Conservation (phyloP, 2,329 filamentous ascomycete genomes). For the Rhynchosporium agropyri region DNA sequence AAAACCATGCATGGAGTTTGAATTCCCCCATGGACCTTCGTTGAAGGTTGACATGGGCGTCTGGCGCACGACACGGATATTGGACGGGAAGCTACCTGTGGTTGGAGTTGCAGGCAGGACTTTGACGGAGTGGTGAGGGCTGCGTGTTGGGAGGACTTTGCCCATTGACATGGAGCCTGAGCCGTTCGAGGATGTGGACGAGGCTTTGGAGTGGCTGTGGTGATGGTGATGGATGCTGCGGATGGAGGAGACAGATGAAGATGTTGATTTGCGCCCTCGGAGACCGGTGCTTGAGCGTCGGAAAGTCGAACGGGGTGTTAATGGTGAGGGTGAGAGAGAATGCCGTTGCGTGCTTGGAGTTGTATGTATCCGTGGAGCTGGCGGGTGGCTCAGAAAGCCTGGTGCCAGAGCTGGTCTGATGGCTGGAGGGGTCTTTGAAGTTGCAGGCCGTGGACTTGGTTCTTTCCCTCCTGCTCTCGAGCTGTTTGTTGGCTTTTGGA, state of each 20-base stretch:
- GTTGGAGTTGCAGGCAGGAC: slow-evolving; percentile 91
- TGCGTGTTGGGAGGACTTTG: slow-evolving; percentile 67
- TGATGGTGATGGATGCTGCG: slow-evolving; percentile 86
- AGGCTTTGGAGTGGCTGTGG: slow-evolving; percentile 90
- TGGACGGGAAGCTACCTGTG: slow-evolving; percentile 73
- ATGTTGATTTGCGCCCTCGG: slow-evolving; percentile 91
- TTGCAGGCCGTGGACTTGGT: slow-evolving; percentile 61
- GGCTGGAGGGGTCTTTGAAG: slow-evolving; percentile 49
- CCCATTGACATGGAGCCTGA: slow-evolving; percentile 68
- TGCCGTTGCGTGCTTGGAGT: slow-evolving; percentile 65
- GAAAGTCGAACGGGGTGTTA: slow-evolving; percentile 86
- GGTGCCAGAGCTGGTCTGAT: slow-evolving; percentile 41
- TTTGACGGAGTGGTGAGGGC: slow-evolving; percentile 89
- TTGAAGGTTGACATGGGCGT: slow-evolving; percentile 57
- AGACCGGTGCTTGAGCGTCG: slow-evolving; percentile 81
- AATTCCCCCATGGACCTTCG: slow-evolving; percentile 56
- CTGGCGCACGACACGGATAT: slow-evolving; percentile 78
- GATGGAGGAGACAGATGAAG: slow-evolving; percentile 90
- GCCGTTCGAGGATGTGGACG: slow-evolving; percentile 83
- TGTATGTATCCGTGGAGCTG: slow-evolving; percentile 44
- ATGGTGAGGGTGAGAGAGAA: slow-evolving; percentile 81
- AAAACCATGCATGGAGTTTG: slow-evolving; percentile 48
- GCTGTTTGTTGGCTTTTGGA: slow-evolving; percentile 50
- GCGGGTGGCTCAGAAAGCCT: slow-evolving; percentile 41
- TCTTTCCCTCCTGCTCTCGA: slow-evolving; percentile 52